Conservation (phyloP, 768 basidiomycete genomes). For the Crucibulum laeve region DNA sequence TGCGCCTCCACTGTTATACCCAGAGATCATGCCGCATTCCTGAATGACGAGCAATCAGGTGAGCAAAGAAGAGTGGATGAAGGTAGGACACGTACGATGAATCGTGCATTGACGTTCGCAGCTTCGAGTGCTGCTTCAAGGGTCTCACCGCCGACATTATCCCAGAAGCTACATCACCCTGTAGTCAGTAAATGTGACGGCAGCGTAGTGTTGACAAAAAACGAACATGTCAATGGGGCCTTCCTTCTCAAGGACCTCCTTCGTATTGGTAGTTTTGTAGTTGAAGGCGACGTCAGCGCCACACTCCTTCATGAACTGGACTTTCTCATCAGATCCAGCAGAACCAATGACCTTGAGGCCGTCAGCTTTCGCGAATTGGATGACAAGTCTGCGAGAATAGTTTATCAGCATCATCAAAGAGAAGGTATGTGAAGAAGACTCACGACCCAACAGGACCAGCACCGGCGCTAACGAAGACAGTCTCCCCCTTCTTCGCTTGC, state of each 20-base stretch:
- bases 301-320: slow-evolving; percentile 52
- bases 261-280: slow-evolving; percentile 58
- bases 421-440: slow-evolving; percentile 12
- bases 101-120: slow-evolving; percentile 39
- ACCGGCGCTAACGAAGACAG: slow-evolving; percentile 35
- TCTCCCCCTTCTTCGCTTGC: slow-evolving; percentile 34
- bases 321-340: slow-evolving; percentile 73
- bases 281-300: slow-evolving; percentile 72
- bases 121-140: slow-evolving; percentile 51
- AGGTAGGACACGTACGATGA: slow-evolving; percentile 35
- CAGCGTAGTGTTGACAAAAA: background rate
- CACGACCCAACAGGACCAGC: slow-evolving; percentile 59
- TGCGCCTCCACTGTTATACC: slow-evolving; percentile 26
- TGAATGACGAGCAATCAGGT: slow-evolving; percentile 7
- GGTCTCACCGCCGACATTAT: slow-evolving; percentile 56
- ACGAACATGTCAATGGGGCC: slow-evolving; percentile 45
- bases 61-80: background rate
- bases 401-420: background rate
- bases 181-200: background rate
- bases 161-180: slow-evolving; percentile 37
- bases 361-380: slow-evolving; percentile 47
- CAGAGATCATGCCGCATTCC: slow-evolving; percentile 39
- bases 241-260: slow-evolving; percentile 48
- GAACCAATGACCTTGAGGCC: slow-evolving; percentile 66
- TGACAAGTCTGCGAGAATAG: slow-evolving; percentile 29